Percentiles rank a stretch among this genome's conserved stretches.
These are phyloP conservation scores for Quercus agrifolia DNA, from an alignment of 306 rosid species.

Conservation along the genomic window DNA sequence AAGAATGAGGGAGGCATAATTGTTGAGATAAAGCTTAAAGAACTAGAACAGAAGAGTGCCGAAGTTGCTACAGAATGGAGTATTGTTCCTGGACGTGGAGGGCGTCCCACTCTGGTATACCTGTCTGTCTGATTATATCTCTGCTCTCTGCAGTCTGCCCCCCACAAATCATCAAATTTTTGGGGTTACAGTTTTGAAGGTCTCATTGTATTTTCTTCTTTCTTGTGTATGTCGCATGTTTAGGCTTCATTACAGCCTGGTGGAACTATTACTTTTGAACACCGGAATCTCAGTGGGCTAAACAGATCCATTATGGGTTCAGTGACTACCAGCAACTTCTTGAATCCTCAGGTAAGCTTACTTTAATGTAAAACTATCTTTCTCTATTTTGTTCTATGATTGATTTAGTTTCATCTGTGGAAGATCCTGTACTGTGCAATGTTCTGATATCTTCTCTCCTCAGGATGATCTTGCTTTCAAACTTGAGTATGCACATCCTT, in stretches of 20 bases:
- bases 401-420: neutral
- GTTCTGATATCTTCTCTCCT: slow-evolving; percentile 15
- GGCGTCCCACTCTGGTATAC: slow-evolving; percentile 84
- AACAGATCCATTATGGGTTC: slow-evolving; percentile 84
- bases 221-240: slow-evolving; percentile 22
- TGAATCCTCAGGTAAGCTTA: slow-evolving; percentile 67
- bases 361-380: slow-evolving; percentile 7
- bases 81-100: slow-evolving; percentile 94
- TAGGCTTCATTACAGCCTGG: slow-evolving; percentile 99
- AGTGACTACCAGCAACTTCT: slow-evolving; percentile 77
- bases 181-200: neutral
- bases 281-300: slow-evolving; percentile 76
- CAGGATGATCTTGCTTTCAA: slow-evolving; percentile 96
- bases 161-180: neutral
- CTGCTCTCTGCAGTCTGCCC: neutral
- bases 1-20: slow-evolving; percentile 89
- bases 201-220: slow-evolving; percentile 11
- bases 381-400: slow-evolving; percentile 14
- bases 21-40: slow-evolving; percentile 90
- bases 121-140: slow-evolving; percentile 4
- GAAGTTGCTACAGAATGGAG: slow-evolving; percentile 97
- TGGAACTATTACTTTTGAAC: slow-evolving; percentile 84
- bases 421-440: slow-evolving; percentile 13
- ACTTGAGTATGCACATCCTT: slow-evolving; percentile 94
- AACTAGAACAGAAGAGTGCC: slow-evolving; percentile 87